These are phyloP conservation scores for Athelia psychrophila DNA, from an alignment of 1,284 basidiomycete genomes.

Conservation along the genomic window DNA sequence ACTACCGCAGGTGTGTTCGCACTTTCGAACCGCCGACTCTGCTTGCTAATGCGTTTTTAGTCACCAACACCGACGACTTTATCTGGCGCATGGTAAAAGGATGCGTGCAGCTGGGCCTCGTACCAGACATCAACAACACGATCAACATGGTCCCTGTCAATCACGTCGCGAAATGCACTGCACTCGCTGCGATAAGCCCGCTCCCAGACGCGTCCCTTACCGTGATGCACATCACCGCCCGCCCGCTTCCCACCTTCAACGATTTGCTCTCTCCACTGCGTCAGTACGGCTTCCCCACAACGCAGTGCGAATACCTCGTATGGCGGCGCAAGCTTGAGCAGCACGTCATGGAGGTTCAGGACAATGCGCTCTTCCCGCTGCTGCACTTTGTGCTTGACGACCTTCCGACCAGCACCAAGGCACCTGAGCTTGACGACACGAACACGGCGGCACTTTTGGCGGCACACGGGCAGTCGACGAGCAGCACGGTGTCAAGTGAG, in stretches of 20 bases:
- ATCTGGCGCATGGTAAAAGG: conserved; percentile 98
- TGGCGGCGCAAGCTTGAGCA: conserved; percentile 94
- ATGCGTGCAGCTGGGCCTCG: conserved; percentile 91
- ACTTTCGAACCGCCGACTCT: conserved; percentile 3
- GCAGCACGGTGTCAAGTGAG: conserved; percentile 73
- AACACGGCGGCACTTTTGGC: conserved; percentile 74
- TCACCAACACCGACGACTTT: conserved; percentile 99
- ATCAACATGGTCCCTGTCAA: conserved; percentile 99
- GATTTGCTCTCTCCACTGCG: conserved; percentile 75
- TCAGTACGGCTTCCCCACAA: conserved; percentile 80
- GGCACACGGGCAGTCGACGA: conserved; percentile 38
- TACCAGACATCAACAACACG: conserved; percentile 98
- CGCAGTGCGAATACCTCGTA: conserved; percentile 84
- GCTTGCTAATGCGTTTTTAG: no score
- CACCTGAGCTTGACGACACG: conserved; percentile 86
- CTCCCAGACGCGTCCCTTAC: conserved; percentile 49
- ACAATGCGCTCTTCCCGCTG: conserved; percentile 97
- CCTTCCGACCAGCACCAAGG: conserved; percentile 94
- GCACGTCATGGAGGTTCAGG: conserved; percentile 90
- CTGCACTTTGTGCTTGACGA: conserved; percentile 98
- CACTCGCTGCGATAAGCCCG: conserved; percentile 66
- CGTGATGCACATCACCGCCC: conserved; percentile 88
- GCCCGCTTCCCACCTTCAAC: conserved; percentile 90
- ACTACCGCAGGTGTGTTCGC: conserved; percentile 69
- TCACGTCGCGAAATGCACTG: conserved; percentile 86